Evolutionary conservation across 805 yeast species (phyloP).

Genomic region (Saccharomycopsis selenospora): DNA sequence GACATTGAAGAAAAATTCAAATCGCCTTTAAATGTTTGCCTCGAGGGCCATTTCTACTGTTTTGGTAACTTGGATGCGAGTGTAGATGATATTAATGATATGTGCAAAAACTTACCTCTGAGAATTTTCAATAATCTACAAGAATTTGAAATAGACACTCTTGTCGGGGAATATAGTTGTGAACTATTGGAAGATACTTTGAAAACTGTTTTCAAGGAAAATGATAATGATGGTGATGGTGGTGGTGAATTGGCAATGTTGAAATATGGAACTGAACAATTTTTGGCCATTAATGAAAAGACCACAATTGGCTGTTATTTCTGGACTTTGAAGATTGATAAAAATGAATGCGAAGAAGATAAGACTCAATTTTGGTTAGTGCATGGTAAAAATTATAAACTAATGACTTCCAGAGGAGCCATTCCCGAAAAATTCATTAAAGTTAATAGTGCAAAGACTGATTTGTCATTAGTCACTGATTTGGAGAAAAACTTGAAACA

Average conservation of each 20-base stretch:
- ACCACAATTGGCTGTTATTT: constrained; percentile 68
- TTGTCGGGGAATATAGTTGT: constrained; percentile 87
- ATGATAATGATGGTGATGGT: constrained; percentile 24
- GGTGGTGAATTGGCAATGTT: constrained; percentile 47
- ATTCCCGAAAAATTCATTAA: constrained; percentile 31
- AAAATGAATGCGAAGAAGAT: constrained; percentile 43
- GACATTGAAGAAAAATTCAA: constrained; percentile 32
- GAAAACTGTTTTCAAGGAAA: constrained; percentile 36
- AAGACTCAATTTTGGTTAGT: not conserved
- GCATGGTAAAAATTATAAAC: constrained; percentile 92
- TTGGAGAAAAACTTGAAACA: not conserved
- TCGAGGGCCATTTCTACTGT: constrained; percentile 80
- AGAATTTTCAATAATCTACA: constrained; percentile 45
- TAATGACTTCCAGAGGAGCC: constrained; percentile 61
- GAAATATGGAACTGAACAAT: constrained; percentile 53
- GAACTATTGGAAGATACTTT: constrained; percentile 72
- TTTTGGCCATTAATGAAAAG: constrained; percentile 37
- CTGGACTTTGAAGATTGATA: constrained; percentile 83
- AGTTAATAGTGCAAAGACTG: not conserved
- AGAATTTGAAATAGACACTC: constrained; percentile 48
- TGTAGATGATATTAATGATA: constrained; percentile 51
- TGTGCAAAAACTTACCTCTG: constrained; percentile 47
- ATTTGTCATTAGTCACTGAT: not conserved
- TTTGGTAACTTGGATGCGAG: constrained; percentile 75
- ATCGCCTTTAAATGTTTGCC: constrained; percentile 48